These are phyloP conservation scores for Boechera divaricarpa DNA, from an alignment of 345 rosid genomes.

Conservation along the genomic window DNA sequence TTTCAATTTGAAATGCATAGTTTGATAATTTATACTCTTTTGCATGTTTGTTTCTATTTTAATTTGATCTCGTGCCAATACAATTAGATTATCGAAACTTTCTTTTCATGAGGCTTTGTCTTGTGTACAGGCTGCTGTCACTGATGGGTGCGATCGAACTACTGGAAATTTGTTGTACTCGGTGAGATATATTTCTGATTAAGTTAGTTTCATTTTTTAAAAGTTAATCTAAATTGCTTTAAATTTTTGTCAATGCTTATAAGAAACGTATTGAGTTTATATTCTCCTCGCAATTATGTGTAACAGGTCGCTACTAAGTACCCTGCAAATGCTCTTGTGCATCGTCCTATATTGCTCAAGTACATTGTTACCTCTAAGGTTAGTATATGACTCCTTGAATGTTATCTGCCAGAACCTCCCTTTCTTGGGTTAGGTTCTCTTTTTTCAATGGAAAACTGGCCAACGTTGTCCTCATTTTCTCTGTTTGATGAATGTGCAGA, in stretches of 20 bases:
- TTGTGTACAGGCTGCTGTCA: slow-evolving; percentile 72
- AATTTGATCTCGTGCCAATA: not conserved
- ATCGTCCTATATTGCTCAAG: slow-evolving; percentile 73
- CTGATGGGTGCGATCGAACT: slow-evolving; percentile 80
- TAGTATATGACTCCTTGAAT: not conserved
- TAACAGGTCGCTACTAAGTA: slow-evolving; percentile 82
- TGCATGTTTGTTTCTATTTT: slow-evolving; percentile 15
- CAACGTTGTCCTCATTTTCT: slow-evolving; percentile 8
- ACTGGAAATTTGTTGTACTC: slow-evolving; percentile 87
- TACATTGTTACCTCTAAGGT: slow-evolving; percentile 79
- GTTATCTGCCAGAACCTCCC: not conserved
- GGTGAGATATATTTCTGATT: slow-evolving; percentile 48
- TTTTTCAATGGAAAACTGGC: slow-evolving; percentile 9
- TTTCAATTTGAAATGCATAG: not conserved
- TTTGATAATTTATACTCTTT: slow-evolving; percentile 6
- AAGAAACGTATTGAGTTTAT: slow-evolving; percentile 3
- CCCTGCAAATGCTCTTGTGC: slow-evolving; percentile 77
- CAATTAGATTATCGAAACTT: slow-evolving; percentile 1
- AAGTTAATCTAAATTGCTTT: not conserved
- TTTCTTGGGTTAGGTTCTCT: slow-evolving; percentile 7
- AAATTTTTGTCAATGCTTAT: not conserved
- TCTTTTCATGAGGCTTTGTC: slow-evolving; percentile 6
- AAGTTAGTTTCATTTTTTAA: too few species aligned
- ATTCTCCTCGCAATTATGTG: slow-evolving; percentile 9
- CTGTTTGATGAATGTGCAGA: slow-evolving; percentile 50